Percentiles rank a stretch among this genome's conserved stretches.
Conservation (phyloP, 441 rosid genomes). For the Geranium incanum region DNA sequence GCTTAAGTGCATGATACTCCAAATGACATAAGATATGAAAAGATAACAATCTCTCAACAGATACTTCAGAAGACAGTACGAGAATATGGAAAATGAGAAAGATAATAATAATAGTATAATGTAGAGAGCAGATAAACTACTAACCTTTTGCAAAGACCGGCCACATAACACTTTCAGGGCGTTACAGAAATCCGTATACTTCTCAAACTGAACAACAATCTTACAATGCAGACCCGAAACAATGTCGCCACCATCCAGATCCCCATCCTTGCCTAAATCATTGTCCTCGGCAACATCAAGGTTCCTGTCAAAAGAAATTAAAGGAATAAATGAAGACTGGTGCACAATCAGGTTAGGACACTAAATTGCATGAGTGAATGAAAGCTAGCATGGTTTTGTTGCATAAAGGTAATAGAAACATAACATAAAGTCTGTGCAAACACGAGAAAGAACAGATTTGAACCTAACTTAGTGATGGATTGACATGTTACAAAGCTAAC, state of each 20-base stretch:
- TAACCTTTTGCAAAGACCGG: slow-evolving; percentile 76
- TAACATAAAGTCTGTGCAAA: not conserved
- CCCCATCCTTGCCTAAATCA: slow-evolving; percentile 46
- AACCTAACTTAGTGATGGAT: not conserved
- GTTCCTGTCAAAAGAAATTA: slow-evolving; percentile 48
- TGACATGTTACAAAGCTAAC: not conserved
- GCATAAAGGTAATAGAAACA: not conserved
- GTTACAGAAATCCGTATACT: slow-evolving; percentile 54
- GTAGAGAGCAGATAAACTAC: slow-evolving; percentile 5
- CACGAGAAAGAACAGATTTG: not conserved
- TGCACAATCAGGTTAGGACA: slow-evolving; percentile 8
- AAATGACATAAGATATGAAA: not conserved
- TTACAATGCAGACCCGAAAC: slow-evolving; percentile 87
- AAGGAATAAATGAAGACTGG: slow-evolving; percentile 18
- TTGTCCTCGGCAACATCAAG: slow-evolving; percentile 79
- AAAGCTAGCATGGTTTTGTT: not conserved
- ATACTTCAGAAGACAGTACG: not conserved
- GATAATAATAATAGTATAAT: not conserved
- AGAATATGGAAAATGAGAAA: not conserved
- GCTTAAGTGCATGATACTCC: not conserved
- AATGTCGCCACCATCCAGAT: slow-evolving; percentile 40
- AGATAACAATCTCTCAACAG: not conserved
- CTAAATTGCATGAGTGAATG: not conserved
- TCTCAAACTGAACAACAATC: slow-evolving; percentile 86
- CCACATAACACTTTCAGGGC: slow-evolving; percentile 71